phyloP scores from a whole-genome alignment of 2,329 filamentous ascomycete species.

The Ceratocystis destructans region DNA sequence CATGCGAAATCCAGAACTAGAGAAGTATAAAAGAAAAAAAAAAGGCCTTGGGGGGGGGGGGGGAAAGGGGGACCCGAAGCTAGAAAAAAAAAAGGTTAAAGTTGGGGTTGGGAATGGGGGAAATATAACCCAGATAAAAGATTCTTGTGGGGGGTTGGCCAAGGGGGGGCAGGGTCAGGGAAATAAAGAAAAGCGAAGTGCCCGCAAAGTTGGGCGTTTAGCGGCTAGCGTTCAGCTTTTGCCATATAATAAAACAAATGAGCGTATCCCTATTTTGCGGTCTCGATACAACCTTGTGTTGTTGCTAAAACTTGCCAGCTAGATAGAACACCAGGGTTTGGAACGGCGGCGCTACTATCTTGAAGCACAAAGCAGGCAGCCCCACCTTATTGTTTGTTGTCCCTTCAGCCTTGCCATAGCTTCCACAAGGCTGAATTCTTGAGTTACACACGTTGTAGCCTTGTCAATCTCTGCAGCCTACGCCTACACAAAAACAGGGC shows the following conservation, averaged over 20 bases:
- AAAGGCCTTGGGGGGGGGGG: neutral
- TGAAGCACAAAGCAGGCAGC: neutral
- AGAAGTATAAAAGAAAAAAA: neutral
- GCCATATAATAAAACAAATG: too few species aligned
- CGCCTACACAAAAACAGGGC: neutral
- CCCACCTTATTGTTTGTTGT: neutral
- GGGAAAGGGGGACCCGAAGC: neutral
- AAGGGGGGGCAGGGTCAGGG: neutral
- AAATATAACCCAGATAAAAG: neutral
- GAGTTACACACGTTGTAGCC: neutral
- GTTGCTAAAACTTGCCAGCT: too few species aligned
- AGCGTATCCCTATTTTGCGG: too few species aligned
- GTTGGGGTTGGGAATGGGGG: neutral
- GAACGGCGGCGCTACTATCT: too few species aligned
- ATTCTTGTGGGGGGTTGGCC: neutral
- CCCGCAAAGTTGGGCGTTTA: too few species aligned
- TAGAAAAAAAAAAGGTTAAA: neutral
- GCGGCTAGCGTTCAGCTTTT: too few species aligned
- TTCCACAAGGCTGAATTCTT: neutral
- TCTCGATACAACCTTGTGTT: too few species aligned
- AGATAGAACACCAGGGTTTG: too few species aligned
- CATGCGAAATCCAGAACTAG: neutral
- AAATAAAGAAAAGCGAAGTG: too few species aligned
- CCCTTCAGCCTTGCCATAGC: slow-evolving; percentile 3
- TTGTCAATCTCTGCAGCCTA: neutral